Evolutionary conservation across 192 early-diverging fungal species (phyloP), one percentile per base, ranked within the genome.

Genomic region (Podila verticillata): DNA sequence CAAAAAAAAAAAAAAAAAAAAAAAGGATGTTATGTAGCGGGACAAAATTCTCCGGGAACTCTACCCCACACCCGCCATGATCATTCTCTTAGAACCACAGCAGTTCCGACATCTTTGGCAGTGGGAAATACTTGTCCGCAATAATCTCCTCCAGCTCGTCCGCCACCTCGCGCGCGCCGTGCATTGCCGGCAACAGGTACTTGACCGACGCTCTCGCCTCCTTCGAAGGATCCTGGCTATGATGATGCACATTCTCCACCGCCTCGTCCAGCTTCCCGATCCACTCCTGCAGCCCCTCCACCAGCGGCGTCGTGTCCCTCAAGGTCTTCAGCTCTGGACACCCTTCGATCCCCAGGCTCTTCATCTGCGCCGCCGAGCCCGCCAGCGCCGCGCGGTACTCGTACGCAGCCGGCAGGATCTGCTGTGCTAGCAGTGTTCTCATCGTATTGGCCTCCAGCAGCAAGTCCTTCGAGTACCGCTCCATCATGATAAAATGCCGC

Each of bases 381-480:
- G 94, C 93, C 48, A 99, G 81, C 26, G 90, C 88, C 86, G 92
- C 92, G 81, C 96, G 90, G 93, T 94, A 98, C 51, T 88, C 83
- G 77, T 92, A 95, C 22, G 92, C 91, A 10, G 94, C 92, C 13
- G 97, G 97, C 39, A 99, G 85, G 48, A 99, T 91, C 65, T 91
- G 90, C 65, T 94, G 92, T 57, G 83, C 77, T 32, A 96, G 67
- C 86, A 99, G 91, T 74, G 87, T 85, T 58, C 89, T 80, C 69
- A 99, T 84, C 26, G 97, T 96, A 83, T 92, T 91, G 63, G 91
- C 93, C 86, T 99, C 97, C 65, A 99, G 94, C 48, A 92, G 70
- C 35, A 98, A 78, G 83, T 99, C 96, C 92, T 99, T 99, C 81
- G 91, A 87, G 81, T 98, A 99, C 82, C 95, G 96, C 87, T 99